phyloP scores from a whole-genome alignment of 345 rosid species.

The Ailanthus altissimus region DNA sequence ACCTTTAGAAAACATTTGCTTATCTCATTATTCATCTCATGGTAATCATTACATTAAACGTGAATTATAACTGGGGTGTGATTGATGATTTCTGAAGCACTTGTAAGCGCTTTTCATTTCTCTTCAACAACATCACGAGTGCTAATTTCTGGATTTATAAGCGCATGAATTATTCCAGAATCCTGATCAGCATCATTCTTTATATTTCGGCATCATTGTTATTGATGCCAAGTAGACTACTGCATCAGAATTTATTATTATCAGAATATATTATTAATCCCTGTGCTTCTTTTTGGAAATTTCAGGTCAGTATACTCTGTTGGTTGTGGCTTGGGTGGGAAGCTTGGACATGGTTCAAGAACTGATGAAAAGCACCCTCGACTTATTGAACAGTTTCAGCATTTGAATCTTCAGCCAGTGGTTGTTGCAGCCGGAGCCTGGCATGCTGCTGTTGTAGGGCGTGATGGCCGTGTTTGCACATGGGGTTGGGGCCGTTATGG shows the following conservation, averaged over 20 bases:
- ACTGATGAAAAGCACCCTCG: conserved; percentile 86
- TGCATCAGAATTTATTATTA: conserved; percentile 14
- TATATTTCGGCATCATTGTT: not conserved
- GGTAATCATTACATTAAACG: not conserved
- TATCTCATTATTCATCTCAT: not conserved
- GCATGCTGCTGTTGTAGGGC: conserved; percentile 97
- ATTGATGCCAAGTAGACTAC: not conserved
- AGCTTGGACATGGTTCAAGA: conserved; percentile 87
- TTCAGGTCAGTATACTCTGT: conserved; percentile 93
- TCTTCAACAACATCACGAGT: not conserved
- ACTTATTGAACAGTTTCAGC: conserved; percentile 72
- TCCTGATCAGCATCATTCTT: not conserved
- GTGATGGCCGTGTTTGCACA: conserved; percentile 89
- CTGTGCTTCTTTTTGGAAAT: conserved; percentile 19
- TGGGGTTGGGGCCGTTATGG: conserved; percentile 99
- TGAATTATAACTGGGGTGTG: not conserved
- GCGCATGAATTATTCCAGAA: not conserved
- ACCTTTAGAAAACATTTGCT: not conserved
- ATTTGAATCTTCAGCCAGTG: conserved; percentile 72
- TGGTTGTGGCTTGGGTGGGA: conserved; percentile 98
- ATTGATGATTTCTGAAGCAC: conserved; percentile 1
- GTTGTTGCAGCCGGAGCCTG: conserved; percentile 96
- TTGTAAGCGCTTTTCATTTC: not conserved
- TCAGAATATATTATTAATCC: conserved; percentile 15
- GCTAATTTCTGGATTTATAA: not conserved